Evolutionary conservation across 331 rosid species (phyloP).

Genomic region (Prunus yedoensis): DNA sequence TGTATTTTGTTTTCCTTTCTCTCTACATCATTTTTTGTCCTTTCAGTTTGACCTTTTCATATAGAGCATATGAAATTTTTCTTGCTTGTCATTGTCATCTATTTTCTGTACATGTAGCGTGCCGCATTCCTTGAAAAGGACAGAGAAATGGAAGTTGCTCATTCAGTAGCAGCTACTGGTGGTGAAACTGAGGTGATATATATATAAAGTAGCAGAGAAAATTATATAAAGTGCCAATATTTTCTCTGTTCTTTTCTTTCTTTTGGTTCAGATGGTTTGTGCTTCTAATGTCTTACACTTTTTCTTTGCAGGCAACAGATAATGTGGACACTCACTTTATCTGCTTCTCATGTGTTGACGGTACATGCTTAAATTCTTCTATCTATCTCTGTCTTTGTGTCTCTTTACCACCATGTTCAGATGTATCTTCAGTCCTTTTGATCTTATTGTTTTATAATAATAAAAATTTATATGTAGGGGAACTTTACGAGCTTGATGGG

Average conservation of each 20-base stretch:
- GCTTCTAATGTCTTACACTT: slow-evolving; percentile 4
- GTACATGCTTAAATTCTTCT: slow-evolving; percentile 37
- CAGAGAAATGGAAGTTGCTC: slow-evolving; percentile 90
- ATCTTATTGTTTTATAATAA: not conserved
- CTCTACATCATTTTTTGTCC: not conserved
- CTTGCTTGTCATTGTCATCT: slow-evolving; percentile 18
- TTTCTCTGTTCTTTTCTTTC: not conserved
- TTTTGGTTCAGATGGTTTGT: not conserved
- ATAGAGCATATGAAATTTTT: not conserved
- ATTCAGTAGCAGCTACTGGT: slow-evolving; percentile 82
- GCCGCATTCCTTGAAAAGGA: slow-evolving; percentile 87
- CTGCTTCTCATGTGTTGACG: slow-evolving; percentile 75
- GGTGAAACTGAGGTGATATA: slow-evolving; percentile 81
- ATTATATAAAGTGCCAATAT: not conserved
- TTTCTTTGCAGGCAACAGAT: slow-evolving; percentile 63
- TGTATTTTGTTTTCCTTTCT: slow-evolving; percentile 18
- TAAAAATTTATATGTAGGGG: slow-evolving; percentile 39
- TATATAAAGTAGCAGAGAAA: not conserved
- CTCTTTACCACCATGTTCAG: not conserved
- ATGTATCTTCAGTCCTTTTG: not conserved
- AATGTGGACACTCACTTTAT: slow-evolving; percentile 74
- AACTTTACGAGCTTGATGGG: slow-evolving; percentile 89
- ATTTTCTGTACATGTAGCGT: slow-evolving; percentile 46
- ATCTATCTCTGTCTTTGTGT: not conserved
- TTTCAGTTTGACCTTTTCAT: not conserved